Evolutionary conservation across 2,329 filamentous ascomycete genomes (phyloP).

Genomic region (Stachybotrys chartarum): DNA sequence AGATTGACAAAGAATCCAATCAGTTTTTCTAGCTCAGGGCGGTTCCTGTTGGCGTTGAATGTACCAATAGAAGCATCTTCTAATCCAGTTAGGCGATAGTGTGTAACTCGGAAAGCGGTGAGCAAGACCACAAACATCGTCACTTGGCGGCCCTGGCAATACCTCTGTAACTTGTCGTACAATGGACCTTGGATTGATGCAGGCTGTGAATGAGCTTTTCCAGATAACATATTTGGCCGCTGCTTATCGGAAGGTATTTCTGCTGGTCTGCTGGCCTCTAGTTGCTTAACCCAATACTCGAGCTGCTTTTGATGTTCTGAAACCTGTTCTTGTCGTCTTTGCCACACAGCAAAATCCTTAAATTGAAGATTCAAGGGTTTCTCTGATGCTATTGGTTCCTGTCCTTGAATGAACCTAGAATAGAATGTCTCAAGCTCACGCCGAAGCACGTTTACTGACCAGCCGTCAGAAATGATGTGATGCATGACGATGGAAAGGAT

Average conservation of each 20-base stretch:
- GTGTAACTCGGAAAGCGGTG: slow-evolving; percentile 13
- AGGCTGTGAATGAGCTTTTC: slow-evolving; percentile 2
- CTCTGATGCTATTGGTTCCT: slow-evolving; percentile 6
- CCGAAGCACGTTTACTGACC: slow-evolving; percentile 10
- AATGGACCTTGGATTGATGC: slow-evolving; percentile 3
- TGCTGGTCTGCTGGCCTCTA: slow-evolving; percentile 5
- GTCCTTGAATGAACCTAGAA: slow-evolving; percentile 3
- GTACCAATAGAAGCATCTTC: slow-evolving; percentile 13
- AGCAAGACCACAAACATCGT: slow-evolving; percentile 9
- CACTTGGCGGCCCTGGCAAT: slow-evolving; percentile 5
- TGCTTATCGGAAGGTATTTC: slow-evolving; percentile 6
- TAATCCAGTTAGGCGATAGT: slow-evolving; percentile 14
- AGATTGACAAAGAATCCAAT: slow-evolving; percentile 14
- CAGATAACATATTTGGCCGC: slow-evolving; percentile 4
- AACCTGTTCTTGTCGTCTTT: slow-evolving; percentile 6
- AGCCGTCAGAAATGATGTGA: slow-evolving; percentile 16
- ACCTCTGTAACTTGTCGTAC: slow-evolving; percentile 3
- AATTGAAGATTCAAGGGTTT: slow-evolving; percentile 15
- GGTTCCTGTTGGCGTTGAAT: slow-evolving; percentile 8
- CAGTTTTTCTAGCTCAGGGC: slow-evolving; percentile 8
- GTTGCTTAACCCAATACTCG: slow-evolving; percentile 6
- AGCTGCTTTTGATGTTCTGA: slow-evolving; percentile 8
- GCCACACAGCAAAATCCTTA: slow-evolving; percentile 12
- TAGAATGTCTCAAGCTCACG: slow-evolving; percentile 10
- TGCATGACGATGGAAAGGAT: slow-evolving; percentile 12